phyloP scores from a whole-genome alignment of 2,329 filamentous ascomycete species.

The Talaromyces funiculosus region DNA sequence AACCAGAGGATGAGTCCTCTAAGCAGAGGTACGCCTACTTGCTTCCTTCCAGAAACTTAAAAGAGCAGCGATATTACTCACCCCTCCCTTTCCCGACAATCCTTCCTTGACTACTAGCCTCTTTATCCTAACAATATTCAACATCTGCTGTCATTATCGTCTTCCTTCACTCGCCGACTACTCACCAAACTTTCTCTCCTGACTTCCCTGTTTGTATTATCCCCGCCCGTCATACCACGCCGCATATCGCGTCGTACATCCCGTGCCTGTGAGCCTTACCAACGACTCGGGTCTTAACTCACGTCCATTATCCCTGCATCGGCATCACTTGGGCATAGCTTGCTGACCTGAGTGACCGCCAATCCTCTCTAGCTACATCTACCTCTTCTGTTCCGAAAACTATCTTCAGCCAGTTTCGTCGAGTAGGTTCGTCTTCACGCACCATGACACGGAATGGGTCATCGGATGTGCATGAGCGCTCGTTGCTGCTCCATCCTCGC shows the following conservation, averaged over 20 bases:
- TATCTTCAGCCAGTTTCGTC: conserved; percentile 8
- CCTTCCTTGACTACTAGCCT: background rate
- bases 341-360: background rate
- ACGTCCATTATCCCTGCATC: background rate
- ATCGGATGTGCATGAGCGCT: conserved; percentile 29
- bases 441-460: conserved; percentile 33
- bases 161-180: background rate
- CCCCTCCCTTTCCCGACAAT: background rate
- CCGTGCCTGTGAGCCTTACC: background rate
- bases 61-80: background rate
- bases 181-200: background rate
- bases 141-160: background rate
- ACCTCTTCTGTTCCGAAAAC: background rate
- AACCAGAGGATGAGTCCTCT: conserved; percentile 6
- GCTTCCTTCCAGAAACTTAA: background rate
- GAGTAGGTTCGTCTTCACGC: conserved; percentile 10
- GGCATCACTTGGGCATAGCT: background rate
- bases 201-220: background rate
- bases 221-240: background rate
- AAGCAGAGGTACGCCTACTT: background rate
- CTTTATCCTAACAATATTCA: background rate
- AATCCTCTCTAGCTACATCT: background rate
- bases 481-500: conserved; percentile 26
- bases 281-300: background rate
- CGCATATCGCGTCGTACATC: background rate